Evolutionary conservation across 257 asterid species (phyloP).

Genomic region (Petunia axillaris): DNA sequence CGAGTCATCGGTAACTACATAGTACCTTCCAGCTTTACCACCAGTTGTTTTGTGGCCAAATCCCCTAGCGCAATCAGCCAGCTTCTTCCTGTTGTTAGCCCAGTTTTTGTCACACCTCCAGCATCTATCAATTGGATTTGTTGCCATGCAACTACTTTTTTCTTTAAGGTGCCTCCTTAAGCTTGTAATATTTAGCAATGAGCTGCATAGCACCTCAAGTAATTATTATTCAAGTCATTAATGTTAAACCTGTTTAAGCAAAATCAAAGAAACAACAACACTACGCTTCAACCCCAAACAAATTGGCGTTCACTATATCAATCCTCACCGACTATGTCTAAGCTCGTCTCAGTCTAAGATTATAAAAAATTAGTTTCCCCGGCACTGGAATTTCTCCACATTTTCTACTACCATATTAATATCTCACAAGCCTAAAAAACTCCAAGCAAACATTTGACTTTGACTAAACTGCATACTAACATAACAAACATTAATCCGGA

Average conservation of each 20-base stretch:
- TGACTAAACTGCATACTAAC: background rate
- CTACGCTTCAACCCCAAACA: background rate
- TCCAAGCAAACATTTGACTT: background rate
- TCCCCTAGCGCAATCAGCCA: conserved; percentile 2
- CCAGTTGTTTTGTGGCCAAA: conserved; percentile 30
- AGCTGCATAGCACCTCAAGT: conserved; percentile 29
- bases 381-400: background rate
- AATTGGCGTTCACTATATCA: background rate
- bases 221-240: background rate
- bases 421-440: background rate
- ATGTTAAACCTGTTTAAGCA: background rate
- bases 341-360: background rate
- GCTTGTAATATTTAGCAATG: conserved; percentile 25
- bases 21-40: conserved; percentile 46
- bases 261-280: background rate
- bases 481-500: background rate
- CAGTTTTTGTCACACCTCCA: conserved; percentile 14
- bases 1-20: conserved; percentile 51
- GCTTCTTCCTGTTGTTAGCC: conserved; percentile 7
- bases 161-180: conserved; percentile 16
- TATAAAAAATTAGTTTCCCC: background rate
- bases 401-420: background rate
- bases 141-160: conserved; percentile 13
- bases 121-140: conserved; percentile 20
- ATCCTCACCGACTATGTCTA: background rate